A percentile compares a stretch with the other conserved stretches of the same genome.
phyloP scores from a whole-genome alignment of 129 eudicot genomes.

The Lactuca saligna region DNA sequence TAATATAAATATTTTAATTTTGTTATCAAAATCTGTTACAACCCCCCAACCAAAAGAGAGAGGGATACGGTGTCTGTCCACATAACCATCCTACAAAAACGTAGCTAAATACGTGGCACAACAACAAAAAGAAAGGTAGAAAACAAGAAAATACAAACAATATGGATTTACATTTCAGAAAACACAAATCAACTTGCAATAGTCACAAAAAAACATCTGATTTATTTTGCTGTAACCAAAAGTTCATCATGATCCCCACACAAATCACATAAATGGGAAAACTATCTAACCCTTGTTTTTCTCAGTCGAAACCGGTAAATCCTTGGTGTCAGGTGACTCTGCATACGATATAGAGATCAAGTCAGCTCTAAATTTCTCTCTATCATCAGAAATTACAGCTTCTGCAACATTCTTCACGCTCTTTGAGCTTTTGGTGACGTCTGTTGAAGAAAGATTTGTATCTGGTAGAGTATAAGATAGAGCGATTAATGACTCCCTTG shows the following conservation, averaged over 20 bases:
- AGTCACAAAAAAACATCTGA: constrained; percentile 22
- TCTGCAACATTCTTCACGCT: constrained; percentile 26
- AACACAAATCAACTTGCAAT: constrained; percentile 21
- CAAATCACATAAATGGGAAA: constrained; percentile 8
- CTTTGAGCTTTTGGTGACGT: constrained; percentile 20
- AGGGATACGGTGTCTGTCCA: too few relatives aligned
- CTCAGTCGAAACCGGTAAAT: constrained; percentile 37
- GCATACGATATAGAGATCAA: constrained; percentile 63
- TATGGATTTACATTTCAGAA: not conserved
- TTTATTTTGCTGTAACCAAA: constrained; percentile 16
- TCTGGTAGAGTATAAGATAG: constrained; percentile 58
- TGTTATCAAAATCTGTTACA: too few relatives aligned
- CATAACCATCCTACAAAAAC: not conserved
- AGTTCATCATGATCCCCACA: constrained; percentile 21
- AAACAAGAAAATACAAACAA: not conserved
- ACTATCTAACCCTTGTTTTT: constrained; percentile 41
- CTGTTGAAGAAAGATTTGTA: constrained; percentile 12
- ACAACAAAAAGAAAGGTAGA: not conserved
- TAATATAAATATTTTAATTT: too few relatives aligned
- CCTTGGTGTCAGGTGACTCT: constrained; percentile 47
- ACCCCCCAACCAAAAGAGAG: too few relatives aligned
- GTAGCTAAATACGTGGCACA: too few relatives aligned
- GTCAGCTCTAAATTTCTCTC: constrained; percentile 47
- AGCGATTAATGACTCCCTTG: constrained; percentile 82
- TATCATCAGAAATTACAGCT: constrained; percentile 32